Evolutionary conservation across 768 basidiomycete species (phyloP).

Genomic region (Suillus subalutaceus): DNA sequence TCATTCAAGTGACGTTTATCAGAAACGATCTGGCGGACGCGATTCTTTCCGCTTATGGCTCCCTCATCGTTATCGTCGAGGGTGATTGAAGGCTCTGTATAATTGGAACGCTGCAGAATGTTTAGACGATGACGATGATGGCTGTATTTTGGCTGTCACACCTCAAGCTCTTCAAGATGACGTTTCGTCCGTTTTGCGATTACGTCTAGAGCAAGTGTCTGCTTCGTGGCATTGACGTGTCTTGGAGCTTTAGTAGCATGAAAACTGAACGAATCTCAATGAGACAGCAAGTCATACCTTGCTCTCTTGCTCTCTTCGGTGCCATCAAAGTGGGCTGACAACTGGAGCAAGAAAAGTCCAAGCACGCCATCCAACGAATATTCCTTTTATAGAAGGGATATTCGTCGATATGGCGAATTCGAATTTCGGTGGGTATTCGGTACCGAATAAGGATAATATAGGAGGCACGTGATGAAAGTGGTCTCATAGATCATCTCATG

Average conservation of each 20-base stretch:
- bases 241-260: conserved; percentile 43
- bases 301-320: conserved; percentile 50
- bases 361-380: conserved; percentile 10
- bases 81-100: conserved; percentile 57
- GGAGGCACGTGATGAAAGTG: conserved; percentile 6
- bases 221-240: conserved; percentile 44
- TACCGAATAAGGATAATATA: conserved; percentile 3
- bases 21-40: conserved; percentile 17
- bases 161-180: conserved; percentile 87
- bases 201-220: conserved; percentile 59
- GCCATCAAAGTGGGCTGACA: conserved; percentile 37
- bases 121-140: conserved; percentile 5
- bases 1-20: conserved; percentile 26
- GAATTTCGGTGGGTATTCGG: neutral
- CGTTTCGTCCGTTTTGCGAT: conserved; percentile 75
- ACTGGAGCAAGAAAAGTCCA: neutral
- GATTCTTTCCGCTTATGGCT: conserved; percentile 45
- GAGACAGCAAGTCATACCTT: conserved; percentile 37
- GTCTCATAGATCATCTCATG: conserved; percentile 3
- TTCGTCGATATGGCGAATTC: neutral
- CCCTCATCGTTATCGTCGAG: conserved; percentile 52
- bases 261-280: neutral
- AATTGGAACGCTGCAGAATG: conserved; percentile 70
- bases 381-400: neutral
- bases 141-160: conserved; percentile 40